phyloP scores from a whole-genome alignment of 441 rosid genomes.

The Populus hybrid region DNA sequence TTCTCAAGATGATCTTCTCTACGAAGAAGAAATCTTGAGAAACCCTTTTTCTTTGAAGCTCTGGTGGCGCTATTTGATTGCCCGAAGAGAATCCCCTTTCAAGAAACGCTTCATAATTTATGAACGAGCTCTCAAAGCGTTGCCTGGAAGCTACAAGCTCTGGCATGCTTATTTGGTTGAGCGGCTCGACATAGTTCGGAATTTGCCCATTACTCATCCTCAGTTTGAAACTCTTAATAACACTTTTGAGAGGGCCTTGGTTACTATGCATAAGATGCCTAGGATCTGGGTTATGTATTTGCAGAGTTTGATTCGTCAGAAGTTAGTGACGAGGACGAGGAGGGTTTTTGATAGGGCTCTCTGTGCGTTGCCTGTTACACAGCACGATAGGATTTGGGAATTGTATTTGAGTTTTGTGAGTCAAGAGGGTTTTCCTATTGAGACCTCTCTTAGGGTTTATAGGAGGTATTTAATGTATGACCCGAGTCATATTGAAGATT shows the following conservation, averaged over 20 bases:
- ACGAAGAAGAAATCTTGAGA: conserved; percentile 80
- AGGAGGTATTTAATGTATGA: conserved; percentile 93
- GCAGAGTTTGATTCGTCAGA: conserved; percentile 58
- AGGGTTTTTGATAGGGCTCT: conserved; percentile 78
- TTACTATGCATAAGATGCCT: conserved; percentile 97
- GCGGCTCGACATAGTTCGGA: conserved; percentile 71
- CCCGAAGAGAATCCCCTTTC: conserved; percentile 64
- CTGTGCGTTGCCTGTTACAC: conserved; percentile 87
- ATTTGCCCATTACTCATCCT: conserved; percentile 61
- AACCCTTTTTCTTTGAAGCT: conserved; percentile 79
- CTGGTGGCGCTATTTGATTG: conserved; percentile 92
- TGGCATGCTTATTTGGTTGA: conserved; percentile 87
- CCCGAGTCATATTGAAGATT: conserved; percentile 83
- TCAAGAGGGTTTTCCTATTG: conserved; percentile 80
- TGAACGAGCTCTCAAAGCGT: conserved; percentile 80
- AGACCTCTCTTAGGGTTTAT: conserved; percentile 89
- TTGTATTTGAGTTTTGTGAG: conserved; percentile 78
- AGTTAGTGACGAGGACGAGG: conserved; percentile 52
- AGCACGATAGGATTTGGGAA: conserved; percentile 94
- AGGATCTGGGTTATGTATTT: conserved; percentile 94
- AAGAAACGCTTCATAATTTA: conserved; percentile 69
- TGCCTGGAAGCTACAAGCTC: conserved; percentile 88
- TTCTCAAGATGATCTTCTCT: conserved; percentile 71
- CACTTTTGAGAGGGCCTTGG: conserved; percentile 81
- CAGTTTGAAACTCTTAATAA: conserved; percentile 74